A percentile compares a stretch with the other conserved stretches of the same genome.
Conservation (phyloP, 352 stramenopile genomes). For the Phytophthora rubi region DNA sequence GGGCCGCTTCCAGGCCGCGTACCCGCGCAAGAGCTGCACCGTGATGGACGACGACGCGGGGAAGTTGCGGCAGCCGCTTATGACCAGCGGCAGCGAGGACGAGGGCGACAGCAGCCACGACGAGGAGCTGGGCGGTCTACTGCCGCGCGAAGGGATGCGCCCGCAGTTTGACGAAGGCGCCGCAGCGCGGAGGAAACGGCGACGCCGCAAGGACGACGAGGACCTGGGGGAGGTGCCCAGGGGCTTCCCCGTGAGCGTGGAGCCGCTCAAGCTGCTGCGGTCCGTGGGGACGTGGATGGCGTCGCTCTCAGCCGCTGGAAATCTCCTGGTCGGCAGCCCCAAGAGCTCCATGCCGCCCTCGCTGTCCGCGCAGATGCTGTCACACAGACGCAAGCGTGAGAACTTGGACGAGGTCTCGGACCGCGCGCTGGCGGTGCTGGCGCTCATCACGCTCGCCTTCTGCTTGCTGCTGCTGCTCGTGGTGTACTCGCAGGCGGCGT, state of each 20-base stretch:
- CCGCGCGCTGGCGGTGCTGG: conserved; percentile 44
- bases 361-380: conserved; percentile 31
- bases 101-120: conserved; percentile 22
- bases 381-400: conserved; percentile 22
- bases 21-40: conserved; percentile 23
- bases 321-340: conserved; percentile 14
- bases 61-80: conserved; percentile 45
- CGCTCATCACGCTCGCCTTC: conserved; percentile 40
- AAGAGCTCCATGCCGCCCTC: conserved; percentile 25
- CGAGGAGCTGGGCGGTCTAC: conserved; percentile 30
- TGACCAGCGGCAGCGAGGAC: conserved; percentile 35
- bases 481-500: conserved; percentile 40
- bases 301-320: conserved; percentile 35
- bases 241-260: conserved; percentile 28
- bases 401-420: conserved; percentile 43
- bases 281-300: conserved; percentile 34
- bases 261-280: conserved; percentile 41
- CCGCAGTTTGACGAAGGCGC: conserved; percentile 30
- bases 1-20: conserved; percentile 30
- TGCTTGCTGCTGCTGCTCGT: conserved; percentile 41
- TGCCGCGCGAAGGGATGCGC: conserved; percentile 18
- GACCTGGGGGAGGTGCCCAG: conserved; percentile 44
- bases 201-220: conserved; percentile 50
- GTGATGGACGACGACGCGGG: conserved; percentile 45
- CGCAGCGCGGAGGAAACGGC: conserved; percentile 35